Percentiles rank a stretch among this genome's conserved stretches.
phyloP scores from a whole-genome alignment of 257 asterid genomes.

The Osmanthus fragrans region DNA sequence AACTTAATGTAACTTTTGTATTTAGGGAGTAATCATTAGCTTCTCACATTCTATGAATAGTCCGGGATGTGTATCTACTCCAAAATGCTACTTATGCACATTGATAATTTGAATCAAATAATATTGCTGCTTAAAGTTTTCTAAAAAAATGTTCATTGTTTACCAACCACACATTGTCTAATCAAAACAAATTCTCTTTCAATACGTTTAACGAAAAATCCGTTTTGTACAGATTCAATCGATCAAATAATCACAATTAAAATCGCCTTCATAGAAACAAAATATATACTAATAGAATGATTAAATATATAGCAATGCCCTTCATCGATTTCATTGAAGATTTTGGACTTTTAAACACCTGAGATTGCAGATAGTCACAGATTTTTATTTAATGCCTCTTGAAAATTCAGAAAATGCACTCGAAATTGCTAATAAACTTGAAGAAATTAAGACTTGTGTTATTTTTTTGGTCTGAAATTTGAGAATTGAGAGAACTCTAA shows the following conservation, averaged over 20 bases:
- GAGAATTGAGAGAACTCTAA: background rate
- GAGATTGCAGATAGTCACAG: background rate
- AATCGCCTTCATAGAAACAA: too few species aligned
- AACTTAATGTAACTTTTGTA: background rate
- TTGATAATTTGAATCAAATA: conserved; percentile 1
- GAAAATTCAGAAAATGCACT: background rate
- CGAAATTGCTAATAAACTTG: background rate
- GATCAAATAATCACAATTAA: too few species aligned
- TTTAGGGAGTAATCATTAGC: background rate
- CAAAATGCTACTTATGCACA: conserved; percentile 4
- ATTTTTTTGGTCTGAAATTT: background rate
- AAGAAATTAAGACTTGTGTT: background rate
- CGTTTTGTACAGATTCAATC: too few species aligned
- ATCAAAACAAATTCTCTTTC: too few species aligned
- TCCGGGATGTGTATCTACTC: background rate
- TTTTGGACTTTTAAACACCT: background rate
- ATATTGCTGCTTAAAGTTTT: too few species aligned
- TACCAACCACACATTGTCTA: too few species aligned
- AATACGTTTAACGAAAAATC: too few species aligned
- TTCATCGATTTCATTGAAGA: background rate
- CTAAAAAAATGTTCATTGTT: too few species aligned
- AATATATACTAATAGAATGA: too few species aligned
- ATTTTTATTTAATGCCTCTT: background rate
- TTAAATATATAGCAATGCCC: background rate
- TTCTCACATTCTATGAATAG: background rate